These are phyloP conservation scores for Scedosporium boydii DNA, from an alignment of 2,329 filamentous ascomycete genomes.

Conservation along the genomic window DNA sequence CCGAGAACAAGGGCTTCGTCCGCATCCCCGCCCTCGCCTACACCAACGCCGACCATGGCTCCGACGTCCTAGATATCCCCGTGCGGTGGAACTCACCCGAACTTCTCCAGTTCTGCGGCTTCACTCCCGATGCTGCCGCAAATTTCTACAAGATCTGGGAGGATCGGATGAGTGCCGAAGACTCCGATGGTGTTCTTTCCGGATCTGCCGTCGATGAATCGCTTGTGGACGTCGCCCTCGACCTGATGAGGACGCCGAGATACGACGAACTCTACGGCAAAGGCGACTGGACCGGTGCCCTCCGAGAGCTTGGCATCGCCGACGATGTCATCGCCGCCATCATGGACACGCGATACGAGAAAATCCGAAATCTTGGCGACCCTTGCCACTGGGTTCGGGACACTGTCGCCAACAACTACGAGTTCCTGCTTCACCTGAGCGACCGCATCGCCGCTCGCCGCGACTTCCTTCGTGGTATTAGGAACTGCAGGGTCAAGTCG, in stretches of 20 bases:
- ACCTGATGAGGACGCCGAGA: not conserved
- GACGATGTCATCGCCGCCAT: not conserved
- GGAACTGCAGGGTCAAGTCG: not conserved
- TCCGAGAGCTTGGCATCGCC: not conserved
- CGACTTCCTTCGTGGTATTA: not conserved
- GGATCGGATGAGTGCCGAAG: not conserved
- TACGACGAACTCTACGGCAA: not conserved
- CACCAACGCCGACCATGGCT: conserved; percentile 5
- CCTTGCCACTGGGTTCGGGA: conserved; percentile 2
- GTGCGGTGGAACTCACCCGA: conserved; percentile 3
- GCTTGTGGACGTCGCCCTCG: conserved; percentile 3
- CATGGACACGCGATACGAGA: conserved; percentile 3
- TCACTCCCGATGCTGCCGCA: not conserved
- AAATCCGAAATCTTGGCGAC: conserved; percentile 1
- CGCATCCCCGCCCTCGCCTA: conserved; percentile 3
- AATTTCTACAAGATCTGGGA: not conserved
- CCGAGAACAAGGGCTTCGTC: not conserved
- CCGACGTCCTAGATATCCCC: conserved; percentile 3
- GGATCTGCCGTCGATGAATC: not conserved
- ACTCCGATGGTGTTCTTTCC: not conserved
- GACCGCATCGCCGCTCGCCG: not conserved
- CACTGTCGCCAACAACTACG: conserved; percentile 3
- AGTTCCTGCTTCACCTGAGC: conserved; percentile 1
- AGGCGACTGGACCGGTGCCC: conserved; percentile 1
- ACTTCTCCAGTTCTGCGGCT: conserved; percentile 4